A percentile compares a stretch with the other conserved stretches of the same genome.
These are phyloP conservation scores for Debaryomyces sp. DNA, from an alignment of 1,139 yeast genomes.

Conservation along the genomic window DNA sequence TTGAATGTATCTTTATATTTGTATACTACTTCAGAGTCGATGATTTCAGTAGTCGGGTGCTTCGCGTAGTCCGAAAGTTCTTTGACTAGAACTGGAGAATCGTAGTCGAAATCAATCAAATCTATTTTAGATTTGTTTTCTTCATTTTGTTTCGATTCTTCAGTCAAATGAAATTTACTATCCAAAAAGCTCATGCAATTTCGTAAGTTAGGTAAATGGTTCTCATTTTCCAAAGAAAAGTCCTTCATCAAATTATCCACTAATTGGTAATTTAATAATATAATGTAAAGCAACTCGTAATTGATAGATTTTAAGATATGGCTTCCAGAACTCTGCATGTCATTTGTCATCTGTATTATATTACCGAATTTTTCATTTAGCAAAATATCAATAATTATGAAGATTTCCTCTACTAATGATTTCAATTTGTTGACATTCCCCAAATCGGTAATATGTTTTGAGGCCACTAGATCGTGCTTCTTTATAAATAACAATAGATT, in stretches of 20 bases:
- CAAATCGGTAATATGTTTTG: conserved; percentile 20
- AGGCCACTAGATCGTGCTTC: conserved; percentile 20
- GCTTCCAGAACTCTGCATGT: conserved; percentile 12
- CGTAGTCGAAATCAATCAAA: conserved; percentile 30
- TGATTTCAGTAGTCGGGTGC: background rate
- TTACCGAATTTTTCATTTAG: conserved; percentile 18
- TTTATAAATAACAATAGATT: conserved; percentile 30
- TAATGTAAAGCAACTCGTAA: conserved; percentile 31
- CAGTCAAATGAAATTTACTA: conserved; percentile 19
- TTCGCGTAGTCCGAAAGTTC: conserved; percentile 21
- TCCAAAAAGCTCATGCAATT: conserved; percentile 25
- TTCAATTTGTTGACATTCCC: conserved; percentile 16
- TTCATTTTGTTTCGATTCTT: conserved; percentile 20
- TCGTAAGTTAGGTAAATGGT: conserved; percentile 19
- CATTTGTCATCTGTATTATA: conserved; percentile 15
- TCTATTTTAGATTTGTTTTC: conserved; percentile 17
- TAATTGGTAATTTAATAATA: conserved; percentile 34
- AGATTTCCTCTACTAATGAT: conserved; percentile 29
- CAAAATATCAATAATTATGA: conserved; percentile 26
- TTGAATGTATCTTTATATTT: conserved; percentile 19
- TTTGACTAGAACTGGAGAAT: conserved; percentile 30
- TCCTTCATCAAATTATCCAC: conserved; percentile 22
- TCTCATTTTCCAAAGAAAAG: conserved; percentile 9
- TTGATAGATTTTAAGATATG: conserved; percentile 21
- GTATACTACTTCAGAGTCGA: conserved; percentile 5